Percentiles rank a stretch among this genome's conserved stretches.
phyloP scores from a whole-genome alignment of 139 green algal species.

The Picochlorum costavermella region DNA sequence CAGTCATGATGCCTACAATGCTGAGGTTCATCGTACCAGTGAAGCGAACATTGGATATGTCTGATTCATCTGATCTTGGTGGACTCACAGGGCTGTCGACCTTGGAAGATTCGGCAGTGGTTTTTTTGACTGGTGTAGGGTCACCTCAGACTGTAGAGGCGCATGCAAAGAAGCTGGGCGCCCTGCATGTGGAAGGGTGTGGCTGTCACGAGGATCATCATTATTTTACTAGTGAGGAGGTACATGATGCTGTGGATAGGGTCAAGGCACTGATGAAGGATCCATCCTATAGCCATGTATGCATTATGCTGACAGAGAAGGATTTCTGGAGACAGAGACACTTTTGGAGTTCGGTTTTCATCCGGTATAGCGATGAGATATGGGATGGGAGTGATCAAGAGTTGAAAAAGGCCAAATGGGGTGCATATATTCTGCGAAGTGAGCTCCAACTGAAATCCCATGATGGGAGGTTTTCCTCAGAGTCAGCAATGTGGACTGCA shows the following conservation, averaged over 20 bases:
- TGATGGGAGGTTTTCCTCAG: constrained; percentile 21
- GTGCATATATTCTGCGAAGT: constrained; percentile 32
- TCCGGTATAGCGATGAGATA: not conserved
- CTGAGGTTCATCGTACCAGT: constrained; percentile 17
- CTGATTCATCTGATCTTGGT: constrained; percentile 1
- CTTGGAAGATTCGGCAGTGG: constrained; percentile 15
- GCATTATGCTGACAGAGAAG: constrained; percentile 33
- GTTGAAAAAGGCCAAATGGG: constrained; percentile 12
- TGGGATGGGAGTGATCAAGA: not conserved
- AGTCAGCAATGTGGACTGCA: constrained; percentile 14
- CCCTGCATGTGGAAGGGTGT: constrained; percentile 21
- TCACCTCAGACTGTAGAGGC: constrained; percentile 15
- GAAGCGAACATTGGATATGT: constrained; percentile 15
- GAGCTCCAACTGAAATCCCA: constrained; percentile 22
- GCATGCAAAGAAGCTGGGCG: constrained; percentile 24
- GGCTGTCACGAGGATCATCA: constrained; percentile 29
- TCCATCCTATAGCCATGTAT: constrained; percentile 17
- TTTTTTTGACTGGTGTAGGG: constrained; percentile 29
- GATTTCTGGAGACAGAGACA: constrained; percentile 28
- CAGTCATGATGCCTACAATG: constrained; percentile 9
- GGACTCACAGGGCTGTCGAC: constrained; percentile 2
- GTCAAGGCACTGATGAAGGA: constrained; percentile 12
- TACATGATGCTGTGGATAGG: constrained; percentile 6
- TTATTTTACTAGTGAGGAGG: constrained; percentile 27
- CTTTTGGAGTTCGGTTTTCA: constrained; percentile 26